Base-by-base conservation (phyloP, 2,329 filamentous ascomycete species). In the Alternaria alternata region DNA sequence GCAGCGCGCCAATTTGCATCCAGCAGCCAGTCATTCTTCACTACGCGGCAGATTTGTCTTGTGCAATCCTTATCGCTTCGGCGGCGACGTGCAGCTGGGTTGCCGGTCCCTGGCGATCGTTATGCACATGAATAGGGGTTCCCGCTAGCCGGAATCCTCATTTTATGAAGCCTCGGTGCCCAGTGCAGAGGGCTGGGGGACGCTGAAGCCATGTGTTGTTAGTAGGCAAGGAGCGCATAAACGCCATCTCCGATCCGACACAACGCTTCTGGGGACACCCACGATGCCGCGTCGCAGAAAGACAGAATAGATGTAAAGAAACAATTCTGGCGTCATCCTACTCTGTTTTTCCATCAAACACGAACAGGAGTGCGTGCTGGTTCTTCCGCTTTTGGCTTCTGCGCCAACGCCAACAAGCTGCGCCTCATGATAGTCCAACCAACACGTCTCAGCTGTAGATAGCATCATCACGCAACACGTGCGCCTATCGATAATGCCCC, bases 101-200 rank as follows among this genome's bases (percentile, higher is more conserved):
- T 39, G 16, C 49, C 11, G 49, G 49, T 32, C 36, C 36, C 49
- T 39, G 34, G 49, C 24, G 16, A 51, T 51, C 49, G 32, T 30
- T 36, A 51, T 14, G 48, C 30, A 54, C 28, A 26, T 43, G 56
- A 59, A 56, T 59, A 59, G 57, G 52, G 57, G 52, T 44, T 56
- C 46, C 16, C 52, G 44, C 46, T 59, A 59, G 52, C 42, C 39
- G 57, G 51, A 66, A 66, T 69, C 7, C 46, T 49, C 64, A 53
- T 57, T 64, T 34, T 60, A 30, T 60, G 48, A 39, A 28, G 58
- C 57, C 41, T 57, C 48, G 59, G 63, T 43, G 39, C 43, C 43
- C 53, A 30, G 43, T 26, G 44, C 43, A 59, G 59, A 41, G 38
- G 52, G 58, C 59, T 57, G 22, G 54, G 38, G 26, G 44, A 36